Evolutionary conservation across 2,329 filamentous ascomycete species (phyloP).

Genomic region (Ascomycota sp.): DNA sequence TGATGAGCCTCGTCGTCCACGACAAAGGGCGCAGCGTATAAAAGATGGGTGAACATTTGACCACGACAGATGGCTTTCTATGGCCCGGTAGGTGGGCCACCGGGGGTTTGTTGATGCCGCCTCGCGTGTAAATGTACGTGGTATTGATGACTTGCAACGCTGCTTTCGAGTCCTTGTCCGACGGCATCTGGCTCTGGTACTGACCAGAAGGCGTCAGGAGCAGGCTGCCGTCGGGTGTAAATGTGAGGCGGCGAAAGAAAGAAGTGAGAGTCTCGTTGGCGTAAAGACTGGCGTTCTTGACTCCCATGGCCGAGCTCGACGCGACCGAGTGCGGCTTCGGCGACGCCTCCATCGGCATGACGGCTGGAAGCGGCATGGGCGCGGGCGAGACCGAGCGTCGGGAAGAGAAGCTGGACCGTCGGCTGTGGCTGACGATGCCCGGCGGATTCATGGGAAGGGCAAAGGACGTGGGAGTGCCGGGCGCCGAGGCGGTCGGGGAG

Average conservation of each 20-base stretch:
- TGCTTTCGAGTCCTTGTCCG: constrained; percentile 43
- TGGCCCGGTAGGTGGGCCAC: constrained; percentile 88
- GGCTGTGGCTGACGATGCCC: constrained; percentile 66
- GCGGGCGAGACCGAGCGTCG: constrained; percentile 80
- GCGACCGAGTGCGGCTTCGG: constrained; percentile 48
- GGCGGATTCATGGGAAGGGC: constrained; percentile 92
- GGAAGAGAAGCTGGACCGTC: constrained; percentile 79
- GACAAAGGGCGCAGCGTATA: constrained; percentile 55
- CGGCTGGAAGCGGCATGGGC: constrained; percentile 76
- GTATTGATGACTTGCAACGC: constrained; percentile 83
- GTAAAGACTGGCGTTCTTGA: constrained; percentile 76
- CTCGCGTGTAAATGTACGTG: constrained; percentile 91
- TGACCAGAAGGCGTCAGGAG: constrained; percentile 88
- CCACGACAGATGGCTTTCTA: constrained; percentile 91
- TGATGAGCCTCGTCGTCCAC: constrained; percentile 64
- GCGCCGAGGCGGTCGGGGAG: constrained; percentile 74
- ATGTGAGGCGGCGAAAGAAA: constrained; percentile 83
- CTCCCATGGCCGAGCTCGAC: constrained; percentile 31
- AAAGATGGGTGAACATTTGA: constrained; percentile 76
- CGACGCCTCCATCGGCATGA: constrained; percentile 80
- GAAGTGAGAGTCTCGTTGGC: constrained; percentile 92
- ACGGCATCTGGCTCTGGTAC: constrained; percentile 59
- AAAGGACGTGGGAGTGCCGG: constrained; percentile 76
- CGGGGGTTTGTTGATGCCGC: constrained; percentile 87
- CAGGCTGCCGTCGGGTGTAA: constrained; percentile 84